Conservation (phyloP, 108 stramenopile genomes). For the Nannochloropsis salina region DNA sequence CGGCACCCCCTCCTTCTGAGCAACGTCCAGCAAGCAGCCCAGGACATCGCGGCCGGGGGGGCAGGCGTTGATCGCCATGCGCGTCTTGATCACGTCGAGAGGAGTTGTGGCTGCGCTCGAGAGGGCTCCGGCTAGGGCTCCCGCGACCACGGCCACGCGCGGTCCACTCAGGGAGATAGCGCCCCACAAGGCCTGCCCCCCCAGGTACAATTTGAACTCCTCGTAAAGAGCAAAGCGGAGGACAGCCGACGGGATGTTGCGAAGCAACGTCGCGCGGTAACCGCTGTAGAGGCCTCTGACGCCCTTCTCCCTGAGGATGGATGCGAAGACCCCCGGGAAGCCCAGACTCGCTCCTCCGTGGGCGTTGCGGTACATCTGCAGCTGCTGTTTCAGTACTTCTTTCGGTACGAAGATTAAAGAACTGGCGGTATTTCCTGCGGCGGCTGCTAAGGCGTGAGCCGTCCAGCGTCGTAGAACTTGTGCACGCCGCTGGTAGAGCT, state of each 20-base stretch:
- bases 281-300: slow-evolving; percentile 60
- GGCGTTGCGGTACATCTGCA: slow-evolving; percentile 53
- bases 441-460: slow-evolving; percentile 62
- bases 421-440: slow-evolving; percentile 61
- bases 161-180: not conserved
- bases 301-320: slow-evolving; percentile 50
- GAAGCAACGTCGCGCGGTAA: slow-evolving; percentile 60
- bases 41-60: slow-evolving; percentile 29
- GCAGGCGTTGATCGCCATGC: slow-evolving; percentile 39
- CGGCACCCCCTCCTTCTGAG: slow-evolving; percentile 39
- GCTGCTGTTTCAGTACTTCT: slow-evolving; percentile 65
- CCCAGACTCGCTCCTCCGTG: slow-evolving; percentile 22
- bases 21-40: slow-evolving; percentile 27
- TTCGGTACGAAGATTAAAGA: slow-evolving; percentile 68
- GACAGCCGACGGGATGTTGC: slow-evolving; percentile 65
- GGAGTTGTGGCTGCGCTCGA: slow-evolving; percentile 63
- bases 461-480: slow-evolving; percentile 32
- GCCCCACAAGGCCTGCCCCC: slow-evolving; percentile 6
- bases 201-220: slow-evolving; percentile 55
- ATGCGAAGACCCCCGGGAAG: slow-evolving; percentile 26
- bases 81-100: slow-evolving; percentile 65
- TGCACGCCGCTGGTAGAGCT: not conserved
- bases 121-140: slow-evolving; percentile 61
- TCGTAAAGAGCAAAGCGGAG: slow-evolving; percentile 66
- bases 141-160: slow-evolving; percentile 45